A percentile compares a stretch with the other conserved stretches of the same genome.
Evolutionary conservation across 2,329 filamentous ascomycete genomes (phyloP).

Genomic region (Hypoxylon sp.): DNA sequence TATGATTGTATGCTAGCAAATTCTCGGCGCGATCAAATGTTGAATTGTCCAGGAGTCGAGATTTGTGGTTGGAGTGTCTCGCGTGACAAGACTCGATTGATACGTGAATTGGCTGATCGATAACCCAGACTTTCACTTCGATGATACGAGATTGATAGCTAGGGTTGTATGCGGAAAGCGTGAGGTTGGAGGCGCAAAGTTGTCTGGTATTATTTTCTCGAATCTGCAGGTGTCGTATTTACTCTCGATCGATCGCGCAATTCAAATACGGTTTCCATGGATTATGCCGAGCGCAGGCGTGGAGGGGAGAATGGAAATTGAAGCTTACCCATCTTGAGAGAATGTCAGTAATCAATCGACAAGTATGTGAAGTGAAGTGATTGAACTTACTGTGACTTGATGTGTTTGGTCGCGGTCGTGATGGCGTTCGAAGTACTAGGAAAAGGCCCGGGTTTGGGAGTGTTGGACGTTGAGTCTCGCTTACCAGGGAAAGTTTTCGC

Average conservation of each 20-base stretch:
- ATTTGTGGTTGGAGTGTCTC: neutral
- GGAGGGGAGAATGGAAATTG: conserved; percentile 39
- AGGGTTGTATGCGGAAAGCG: neutral
- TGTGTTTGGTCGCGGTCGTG: conserved; percentile 60
- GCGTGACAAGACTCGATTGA: conserved; percentile 1
- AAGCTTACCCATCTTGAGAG: conserved; percentile 52
- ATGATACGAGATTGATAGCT: neutral
- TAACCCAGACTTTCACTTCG: conserved; percentile 1
- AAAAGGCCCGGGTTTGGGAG: conserved; percentile 44
- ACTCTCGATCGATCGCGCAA: conserved; percentile 25
- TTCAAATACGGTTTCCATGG: conserved; percentile 22
- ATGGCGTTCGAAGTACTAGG: conserved; percentile 46
- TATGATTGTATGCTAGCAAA: neutral
- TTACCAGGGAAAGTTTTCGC: conserved; percentile 48
- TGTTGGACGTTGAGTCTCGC: conserved; percentile 50
- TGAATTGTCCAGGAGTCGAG: neutral
- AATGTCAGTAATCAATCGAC: conserved; percentile 42
- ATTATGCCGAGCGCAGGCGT: conserved; percentile 40
- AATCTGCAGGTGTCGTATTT: conserved; percentile 44
- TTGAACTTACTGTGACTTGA: conserved; percentile 63
- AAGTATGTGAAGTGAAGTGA: conserved; percentile 27
- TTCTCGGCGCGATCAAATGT: neutral
- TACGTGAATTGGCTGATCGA: conserved; percentile 6
- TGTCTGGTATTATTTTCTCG: neutral
- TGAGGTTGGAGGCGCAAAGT: neutral